Evolutionary conservation across 352 stramenopile species (phyloP).

Genomic region (Globisporangium radiosum): DNA sequence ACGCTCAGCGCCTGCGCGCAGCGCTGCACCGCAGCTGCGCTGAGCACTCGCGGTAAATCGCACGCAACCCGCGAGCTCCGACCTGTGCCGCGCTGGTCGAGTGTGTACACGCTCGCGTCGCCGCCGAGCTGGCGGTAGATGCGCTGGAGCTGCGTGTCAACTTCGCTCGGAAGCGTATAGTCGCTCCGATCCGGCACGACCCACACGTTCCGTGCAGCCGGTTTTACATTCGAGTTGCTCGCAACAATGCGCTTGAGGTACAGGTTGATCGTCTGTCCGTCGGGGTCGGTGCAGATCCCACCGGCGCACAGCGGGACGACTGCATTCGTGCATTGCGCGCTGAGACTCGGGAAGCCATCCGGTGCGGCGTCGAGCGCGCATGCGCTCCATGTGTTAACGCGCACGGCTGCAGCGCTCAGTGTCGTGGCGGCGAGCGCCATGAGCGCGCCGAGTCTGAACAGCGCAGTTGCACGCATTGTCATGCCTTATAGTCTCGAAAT

Average conservation of each 20-base stretch:
- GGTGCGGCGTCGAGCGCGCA: conserved; percentile 25
- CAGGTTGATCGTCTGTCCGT: conserved; percentile 37
- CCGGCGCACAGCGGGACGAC: conserved; percentile 42
- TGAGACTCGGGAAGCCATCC: conserved; percentile 19
- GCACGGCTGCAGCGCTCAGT: conserved; percentile 2
- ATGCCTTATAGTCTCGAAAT: neutral
- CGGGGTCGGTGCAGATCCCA: conserved; percentile 28
- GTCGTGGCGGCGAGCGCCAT: neutral
- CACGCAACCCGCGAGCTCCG: conserved; percentile 39
- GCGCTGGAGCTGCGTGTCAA: conserved; percentile 40
- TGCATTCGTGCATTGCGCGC: conserved; percentile 31
- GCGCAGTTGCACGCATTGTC: neutral
- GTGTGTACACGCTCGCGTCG: conserved; percentile 42
- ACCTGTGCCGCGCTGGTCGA: conserved; percentile 45
- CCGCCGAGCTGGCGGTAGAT: conserved; percentile 39
- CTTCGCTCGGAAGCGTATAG: conserved; percentile 5
- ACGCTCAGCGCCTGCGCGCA: conserved; percentile 16
- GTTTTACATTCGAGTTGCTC: conserved; percentile 6
- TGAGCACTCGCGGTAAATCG: conserved; percentile 3
- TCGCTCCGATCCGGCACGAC: conserved; percentile 31
- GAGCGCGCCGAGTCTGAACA: neutral
- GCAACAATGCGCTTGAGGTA: conserved; percentile 51
- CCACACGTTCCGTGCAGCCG: conserved; percentile 22
- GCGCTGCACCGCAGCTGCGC: conserved; percentile 1
- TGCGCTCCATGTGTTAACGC: conserved; percentile 24